phyloP scores from a whole-genome alignment of 768 basidiomycete genomes.

The Boletus tylopilopsis region DNA sequence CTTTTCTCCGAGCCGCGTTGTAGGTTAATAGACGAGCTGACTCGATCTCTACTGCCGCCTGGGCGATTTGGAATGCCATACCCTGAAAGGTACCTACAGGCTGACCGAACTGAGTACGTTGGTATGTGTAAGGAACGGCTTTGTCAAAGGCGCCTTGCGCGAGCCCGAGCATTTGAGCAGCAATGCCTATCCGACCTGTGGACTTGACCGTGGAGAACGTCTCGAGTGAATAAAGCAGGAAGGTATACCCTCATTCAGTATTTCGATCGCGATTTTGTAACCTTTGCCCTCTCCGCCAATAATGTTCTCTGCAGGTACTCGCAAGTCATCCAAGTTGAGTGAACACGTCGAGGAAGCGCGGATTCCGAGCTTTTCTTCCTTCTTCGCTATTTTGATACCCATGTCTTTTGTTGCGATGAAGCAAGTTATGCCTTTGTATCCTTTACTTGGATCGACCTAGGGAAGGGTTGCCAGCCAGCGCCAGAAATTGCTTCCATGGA shows the following conservation, averaged over 20 bases:
- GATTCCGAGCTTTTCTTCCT: constrained; percentile 98
- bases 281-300: constrained; percentile 91
- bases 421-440: constrained; percentile 99
- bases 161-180: constrained; percentile 97
- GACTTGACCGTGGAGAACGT: not conserved
- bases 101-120: constrained; percentile 93
- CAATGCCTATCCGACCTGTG: constrained; percentile 88
- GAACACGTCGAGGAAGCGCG: constrained; percentile 94
- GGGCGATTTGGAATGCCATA: constrained; percentile 92
- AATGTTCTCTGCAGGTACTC: constrained; percentile 79
- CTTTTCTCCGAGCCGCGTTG: constrained; percentile 93
- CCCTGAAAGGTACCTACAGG: constrained; percentile 93
- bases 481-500: not conserved
- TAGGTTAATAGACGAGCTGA: constrained; percentile 89
- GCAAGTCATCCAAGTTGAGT: constrained; percentile 91
- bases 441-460: constrained; percentile 81
- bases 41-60: constrained; percentile 87
- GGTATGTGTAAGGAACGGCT: constrained; percentile 91
- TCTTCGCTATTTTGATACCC: constrained; percentile 97
- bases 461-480: not conserved
- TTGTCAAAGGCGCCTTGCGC: constrained; percentile 97
- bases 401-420: constrained; percentile 95
- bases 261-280: constrained; percentile 96
- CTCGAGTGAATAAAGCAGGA: not conserved
- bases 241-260: constrained; percentile 78